Conservation (phyloP, 352 stramenopile species). For the Globisporangium rhizosaccharum region DNA sequence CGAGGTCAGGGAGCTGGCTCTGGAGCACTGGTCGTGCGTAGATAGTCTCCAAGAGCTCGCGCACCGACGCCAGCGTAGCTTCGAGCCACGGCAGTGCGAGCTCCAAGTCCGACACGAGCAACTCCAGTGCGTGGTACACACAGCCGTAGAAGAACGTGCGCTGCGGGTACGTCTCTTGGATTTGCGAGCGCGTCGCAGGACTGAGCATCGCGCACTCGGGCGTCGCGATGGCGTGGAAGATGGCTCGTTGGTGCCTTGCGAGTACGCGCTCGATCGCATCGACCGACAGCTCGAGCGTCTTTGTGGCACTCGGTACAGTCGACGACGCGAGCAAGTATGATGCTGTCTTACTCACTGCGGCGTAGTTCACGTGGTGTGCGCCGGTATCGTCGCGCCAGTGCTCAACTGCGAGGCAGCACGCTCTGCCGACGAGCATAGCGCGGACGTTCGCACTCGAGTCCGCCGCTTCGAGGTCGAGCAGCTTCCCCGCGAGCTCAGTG, state of each 20-base stretch:
- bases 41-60: constrained; percentile 36
- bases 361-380: constrained; percentile 38
- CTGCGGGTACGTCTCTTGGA: constrained; percentile 55
- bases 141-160: constrained; percentile 70
- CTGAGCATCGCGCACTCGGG: constrained; percentile 34
- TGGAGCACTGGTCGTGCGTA: constrained; percentile 40
- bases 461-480: constrained; percentile 50
- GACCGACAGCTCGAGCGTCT: constrained; percentile 20
- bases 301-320: constrained; percentile 3
- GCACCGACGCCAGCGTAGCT: constrained; percentile 27
- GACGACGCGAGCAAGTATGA: constrained; percentile 46
- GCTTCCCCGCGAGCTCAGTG: constrained; percentile 58
- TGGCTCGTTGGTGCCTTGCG: constrained; percentile 38
- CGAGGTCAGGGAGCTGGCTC: constrained; percentile 19
- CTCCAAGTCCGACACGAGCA: constrained; percentile 49
- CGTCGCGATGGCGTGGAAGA: constrained; percentile 48
- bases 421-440: constrained; percentile 37
- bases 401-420: constrained; percentile 55
- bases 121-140: constrained; percentile 33
- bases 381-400: constrained; percentile 40
- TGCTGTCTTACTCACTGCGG: constrained; percentile 25
- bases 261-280: constrained; percentile 50
- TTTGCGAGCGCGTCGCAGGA: constrained; percentile 34
- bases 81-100: constrained; percentile 48
- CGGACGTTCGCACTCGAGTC: constrained; percentile 36